Evolutionary conservation across 75 land plant species (phyloP).

Genomic region (Sequoia sempervirens): DNA sequence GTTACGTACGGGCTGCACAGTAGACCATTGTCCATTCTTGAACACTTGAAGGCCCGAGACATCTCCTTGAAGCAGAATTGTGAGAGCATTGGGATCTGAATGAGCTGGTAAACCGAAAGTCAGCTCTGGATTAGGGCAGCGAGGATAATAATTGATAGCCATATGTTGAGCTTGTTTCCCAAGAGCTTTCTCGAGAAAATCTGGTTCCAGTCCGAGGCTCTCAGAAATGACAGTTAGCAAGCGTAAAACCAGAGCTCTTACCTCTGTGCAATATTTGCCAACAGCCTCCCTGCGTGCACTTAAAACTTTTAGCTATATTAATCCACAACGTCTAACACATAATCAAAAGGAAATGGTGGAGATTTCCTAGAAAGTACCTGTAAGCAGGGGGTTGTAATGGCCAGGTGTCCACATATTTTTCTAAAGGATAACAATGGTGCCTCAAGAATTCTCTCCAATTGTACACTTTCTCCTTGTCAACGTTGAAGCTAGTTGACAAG

Average conservation of each 20-base stretch:
- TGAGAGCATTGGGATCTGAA: constrained; percentile 33
- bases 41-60: constrained; percentile 52
- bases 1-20: constrained; percentile 43
- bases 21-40: constrained; percentile 35
- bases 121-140: too few relatives aligned
- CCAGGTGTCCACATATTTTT: constrained; percentile 33
- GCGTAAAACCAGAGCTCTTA: constrained; percentile 14
- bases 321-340: not conserved
- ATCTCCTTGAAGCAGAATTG: constrained; percentile 55
- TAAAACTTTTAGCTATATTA: constrained; percentile 1
- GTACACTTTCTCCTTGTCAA: constrained; percentile 25
- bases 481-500: constrained; percentile 41
- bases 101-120: too few relatives aligned
- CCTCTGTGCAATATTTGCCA: constrained; percentile 13
- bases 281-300: constrained; percentile 27
- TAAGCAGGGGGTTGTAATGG: constrained; percentile 33
- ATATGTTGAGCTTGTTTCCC: too few relatives aligned
- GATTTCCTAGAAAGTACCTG: constrained; percentile 14
- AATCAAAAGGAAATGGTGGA: not conserved
- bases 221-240: constrained; percentile 49
- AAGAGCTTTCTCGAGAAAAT: constrained; percentile 28
- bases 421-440: constrained; percentile 46
- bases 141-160: too few relatives aligned
- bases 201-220: constrained; percentile 47
- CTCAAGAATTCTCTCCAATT: constrained; percentile 42